Conservation (phyloP, 1,284 basidiomycete genomes). For the Vanrija humicola region DNA sequence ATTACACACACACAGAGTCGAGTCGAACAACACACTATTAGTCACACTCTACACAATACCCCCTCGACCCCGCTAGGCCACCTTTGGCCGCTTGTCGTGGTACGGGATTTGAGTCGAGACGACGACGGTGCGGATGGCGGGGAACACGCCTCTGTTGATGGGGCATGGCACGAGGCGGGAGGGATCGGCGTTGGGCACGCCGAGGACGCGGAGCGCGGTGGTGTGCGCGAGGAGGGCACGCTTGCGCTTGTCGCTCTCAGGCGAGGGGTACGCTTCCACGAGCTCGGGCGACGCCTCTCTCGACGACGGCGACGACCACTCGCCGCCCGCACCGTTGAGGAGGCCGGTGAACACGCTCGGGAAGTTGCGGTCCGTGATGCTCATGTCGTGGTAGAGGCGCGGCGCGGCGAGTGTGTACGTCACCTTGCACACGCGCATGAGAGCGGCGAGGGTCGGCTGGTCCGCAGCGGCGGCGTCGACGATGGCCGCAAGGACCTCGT, state of each 20-base stretch:
- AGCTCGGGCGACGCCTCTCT: background rate
- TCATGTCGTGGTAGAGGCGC: slow-evolving; percentile 9
- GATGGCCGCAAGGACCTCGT: slow-evolving; percentile 8
- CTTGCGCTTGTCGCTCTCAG: slow-evolving; percentile 4
- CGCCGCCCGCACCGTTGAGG: background rate
- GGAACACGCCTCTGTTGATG: slow-evolving; percentile 6
- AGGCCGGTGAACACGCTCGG: background rate
- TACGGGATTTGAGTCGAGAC: slow-evolving; percentile 4
- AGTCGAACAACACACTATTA: too few species aligned
- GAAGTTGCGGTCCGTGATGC: slow-evolving; percentile 6
- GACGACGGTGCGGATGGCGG: slow-evolving; percentile 1
- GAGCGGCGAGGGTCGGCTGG: slow-evolving; percentile 2
- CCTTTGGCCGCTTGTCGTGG: background rate
- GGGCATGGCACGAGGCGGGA: background rate
- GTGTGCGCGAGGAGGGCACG: slow-evolving; percentile 8
- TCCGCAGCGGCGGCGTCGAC: background rate
- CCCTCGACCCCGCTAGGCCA: too few species aligned
- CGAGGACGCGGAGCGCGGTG: background rate
- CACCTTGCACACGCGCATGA: slow-evolving; percentile 1
- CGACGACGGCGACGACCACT: background rate
- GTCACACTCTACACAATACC: too few species aligned
- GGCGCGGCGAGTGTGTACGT: slow-evolving; percentile 9
- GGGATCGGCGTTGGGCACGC: background rate
- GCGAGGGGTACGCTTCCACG: slow-evolving; percentile 1
- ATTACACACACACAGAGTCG: too few species aligned